Evolutionary conservation across 2,329 filamentous ascomycete species (phyloP).

Genomic region (Zymoseptoria tritici): DNA sequence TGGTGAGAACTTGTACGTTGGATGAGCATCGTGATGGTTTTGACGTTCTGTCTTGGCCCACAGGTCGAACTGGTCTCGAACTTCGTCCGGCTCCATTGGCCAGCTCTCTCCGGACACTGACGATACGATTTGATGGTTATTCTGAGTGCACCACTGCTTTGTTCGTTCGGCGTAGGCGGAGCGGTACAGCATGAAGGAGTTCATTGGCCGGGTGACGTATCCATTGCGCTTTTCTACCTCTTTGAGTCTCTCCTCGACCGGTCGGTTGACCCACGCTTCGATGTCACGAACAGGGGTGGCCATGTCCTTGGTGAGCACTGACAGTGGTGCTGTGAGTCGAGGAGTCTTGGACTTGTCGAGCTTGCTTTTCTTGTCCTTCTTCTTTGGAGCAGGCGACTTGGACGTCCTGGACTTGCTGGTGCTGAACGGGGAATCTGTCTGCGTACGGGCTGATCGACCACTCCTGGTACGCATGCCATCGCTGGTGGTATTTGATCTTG

Average conservation of each 20-base stretch:
- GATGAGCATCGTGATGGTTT: slow-evolving; percentile 79
- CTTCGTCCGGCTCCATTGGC: slow-evolving; percentile 66
- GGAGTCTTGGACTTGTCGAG: slow-evolving; percentile 42
- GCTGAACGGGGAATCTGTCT: slow-evolving; percentile 31
- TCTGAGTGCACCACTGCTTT: slow-evolving; percentile 71
- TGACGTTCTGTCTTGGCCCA: slow-evolving; percentile 73
- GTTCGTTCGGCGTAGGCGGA: slow-evolving; percentile 84
- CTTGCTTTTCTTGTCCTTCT: slow-evolving; percentile 40
- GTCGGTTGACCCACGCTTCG: slow-evolving; percentile 67
- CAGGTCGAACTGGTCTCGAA: slow-evolving; percentile 68
- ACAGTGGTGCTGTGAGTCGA: slow-evolving; percentile 60
- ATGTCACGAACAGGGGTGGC: slow-evolving; percentile 67
- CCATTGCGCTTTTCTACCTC: slow-evolving; percentile 67
- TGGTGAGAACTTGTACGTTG: slow-evolving; percentile 89
- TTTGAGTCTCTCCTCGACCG: slow-evolving; percentile 54
- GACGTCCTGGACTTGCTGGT: slow-evolving; percentile 26
- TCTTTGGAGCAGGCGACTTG: slow-evolving; percentile 30
- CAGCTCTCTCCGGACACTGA: slow-evolving; percentile 80
- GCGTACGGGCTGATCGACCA: slow-evolving; percentile 28
- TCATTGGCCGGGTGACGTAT: slow-evolving; percentile 87
- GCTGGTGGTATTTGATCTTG: slow-evolving; percentile 35
- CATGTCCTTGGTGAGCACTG: slow-evolving; percentile 59
- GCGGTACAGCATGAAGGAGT: slow-evolving; percentile 96
- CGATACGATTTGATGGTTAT: slow-evolving; percentile 91
- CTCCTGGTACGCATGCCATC: slow-evolving; percentile 36